Percentiles rank a stretch among this genome's conserved stretches.
phyloP scores from a whole-genome alignment of 805 yeast genomes.

The Pichia nakasei region DNA sequence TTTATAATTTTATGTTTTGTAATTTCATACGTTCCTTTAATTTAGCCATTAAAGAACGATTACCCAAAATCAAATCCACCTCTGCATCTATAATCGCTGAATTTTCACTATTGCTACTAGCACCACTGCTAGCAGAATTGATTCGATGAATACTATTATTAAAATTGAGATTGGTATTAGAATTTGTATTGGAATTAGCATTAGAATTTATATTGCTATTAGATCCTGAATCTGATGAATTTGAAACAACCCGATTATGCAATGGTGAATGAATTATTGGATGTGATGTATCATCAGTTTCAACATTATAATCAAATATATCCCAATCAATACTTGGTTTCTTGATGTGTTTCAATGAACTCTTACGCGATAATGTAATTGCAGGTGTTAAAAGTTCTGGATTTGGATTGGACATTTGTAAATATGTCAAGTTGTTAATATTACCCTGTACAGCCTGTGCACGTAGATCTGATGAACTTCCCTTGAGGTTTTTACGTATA shows the following conservation, averaged over 20 bases:
- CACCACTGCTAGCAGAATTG: conserved; percentile 7
- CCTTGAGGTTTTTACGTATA: conserved; percentile 6
- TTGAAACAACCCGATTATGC: not conserved
- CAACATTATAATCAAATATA: conserved; percentile 7
- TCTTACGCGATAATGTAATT: conserved; percentile 7
- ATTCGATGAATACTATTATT: not conserved
- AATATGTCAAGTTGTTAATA: not conserved
- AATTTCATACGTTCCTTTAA: conserved; percentile 1
- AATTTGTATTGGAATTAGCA: not conserved
- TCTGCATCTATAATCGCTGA: conserved; percentile 7
- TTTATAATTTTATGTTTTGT: not conserved
- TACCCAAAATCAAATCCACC: conserved; percentile 15
- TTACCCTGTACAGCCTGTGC: conserved; percentile 5
- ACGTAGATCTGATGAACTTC: conserved; percentile 10
- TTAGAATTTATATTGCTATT: not conserved
- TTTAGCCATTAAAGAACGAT: conserved; percentile 13
- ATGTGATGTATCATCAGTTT: not conserved
- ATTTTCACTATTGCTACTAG: conserved; percentile 3
- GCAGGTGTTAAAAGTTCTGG: conserved; percentile 2
- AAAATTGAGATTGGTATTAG: not conserved
- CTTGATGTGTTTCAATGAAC: conserved; percentile 9
- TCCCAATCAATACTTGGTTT: conserved; percentile 17
- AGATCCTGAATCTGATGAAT: not conserved
- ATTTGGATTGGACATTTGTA: not conserved
- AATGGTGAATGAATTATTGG: not conserved